Conservation (phyloP, 257 asterid genomes). For the Solanum piurae region DNA sequence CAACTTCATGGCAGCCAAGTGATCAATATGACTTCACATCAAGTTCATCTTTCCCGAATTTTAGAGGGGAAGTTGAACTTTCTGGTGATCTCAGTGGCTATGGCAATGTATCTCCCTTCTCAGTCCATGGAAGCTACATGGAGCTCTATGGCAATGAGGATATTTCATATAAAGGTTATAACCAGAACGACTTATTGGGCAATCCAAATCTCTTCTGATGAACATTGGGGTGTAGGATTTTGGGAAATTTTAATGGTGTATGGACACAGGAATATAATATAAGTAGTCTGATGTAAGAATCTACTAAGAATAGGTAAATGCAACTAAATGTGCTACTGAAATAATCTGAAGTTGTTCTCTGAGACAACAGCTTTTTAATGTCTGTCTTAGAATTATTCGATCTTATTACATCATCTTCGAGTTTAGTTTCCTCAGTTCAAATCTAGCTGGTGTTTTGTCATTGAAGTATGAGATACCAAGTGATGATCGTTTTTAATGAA, state of each 20-base stretch:
- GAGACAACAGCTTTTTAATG: slow-evolving; percentile 20
- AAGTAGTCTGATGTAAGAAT: background rate
- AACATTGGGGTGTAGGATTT: background rate
- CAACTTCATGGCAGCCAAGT: slow-evolving; percentile 10
- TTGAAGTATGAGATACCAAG: background rate
- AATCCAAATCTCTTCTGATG: slow-evolving; percentile 14
- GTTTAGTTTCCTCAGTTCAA: background rate
- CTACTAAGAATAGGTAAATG: background rate
- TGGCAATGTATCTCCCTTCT: slow-evolving; percentile 21
- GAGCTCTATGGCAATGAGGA: slow-evolving; percentile 19
- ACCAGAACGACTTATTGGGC: slow-evolving; percentile 5
- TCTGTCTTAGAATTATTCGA: slow-evolving; percentile 7
- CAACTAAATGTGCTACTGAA: background rate
- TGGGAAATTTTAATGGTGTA: background rate
- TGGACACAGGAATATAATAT: slow-evolving; percentile 1
- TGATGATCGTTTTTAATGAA: slow-evolving; percentile 5
- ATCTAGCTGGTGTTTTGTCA: background rate
- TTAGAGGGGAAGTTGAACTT: slow-evolving; percentile 23
- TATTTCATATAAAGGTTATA: slow-evolving; percentile 13
- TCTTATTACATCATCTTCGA: background rate
- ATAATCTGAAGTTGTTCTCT: background rate
- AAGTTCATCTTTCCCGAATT: slow-evolving; percentile 29
- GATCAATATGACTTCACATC: slow-evolving; percentile 26
- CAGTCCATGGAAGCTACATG: slow-evolving; percentile 21
- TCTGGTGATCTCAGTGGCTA: slow-evolving; percentile 21